Base-by-base conservation (phyloP, 371 early-diverging fungal species). In the Apophysomyces sp. region DNA sequence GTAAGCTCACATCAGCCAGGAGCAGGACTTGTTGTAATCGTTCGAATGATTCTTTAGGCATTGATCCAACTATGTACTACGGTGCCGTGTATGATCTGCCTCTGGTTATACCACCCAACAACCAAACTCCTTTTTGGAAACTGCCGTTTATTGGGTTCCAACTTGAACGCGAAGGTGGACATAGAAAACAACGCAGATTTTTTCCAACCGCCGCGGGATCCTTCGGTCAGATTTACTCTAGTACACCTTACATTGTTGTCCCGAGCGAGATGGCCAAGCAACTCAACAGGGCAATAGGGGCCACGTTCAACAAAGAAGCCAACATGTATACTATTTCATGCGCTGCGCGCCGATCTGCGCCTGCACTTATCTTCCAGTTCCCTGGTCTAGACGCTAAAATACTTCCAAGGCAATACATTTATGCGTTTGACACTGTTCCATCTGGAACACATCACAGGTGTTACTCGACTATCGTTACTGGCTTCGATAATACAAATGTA, bases 111-210 rank as follows among this genome's bases (percentile, higher is more conserved):
- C 44, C 16, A 1, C 8, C 49, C 4, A 58, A 39, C 2, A 36
- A 61, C n/a, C 26, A 24, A 2, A 71, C 71, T 9, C 74, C 74
- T 0, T 74, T 71, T 60, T 74, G 74, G 74, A 74, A 74, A 15
- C 37, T 74, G 3, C 66, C 64, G 4, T 29, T 74, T 3, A 18
- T 49, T 18, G 67, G 71, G 2, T n/a, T 74, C 4, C 31, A 49
- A 11, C 36, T 71, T 9, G 32, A 34, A 2, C 61, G 28, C 3
- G 16, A 60, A 11, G 4, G 9, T 16, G 49, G 27, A 7, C 49
- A 9, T 11, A 37, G 21, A 21, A 44, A 44, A 21, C 21, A 44
- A 9, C 49, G 49, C 16, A 44, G 21, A 21, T 44, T 44, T 21
- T 21, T 44, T 21, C 49, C 16, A 21, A 11, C 29, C 13, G 30